phyloP scores from a whole-genome alignment of 1,284 basidiomycete genomes.

The Cryptococcus floricola region DNA sequence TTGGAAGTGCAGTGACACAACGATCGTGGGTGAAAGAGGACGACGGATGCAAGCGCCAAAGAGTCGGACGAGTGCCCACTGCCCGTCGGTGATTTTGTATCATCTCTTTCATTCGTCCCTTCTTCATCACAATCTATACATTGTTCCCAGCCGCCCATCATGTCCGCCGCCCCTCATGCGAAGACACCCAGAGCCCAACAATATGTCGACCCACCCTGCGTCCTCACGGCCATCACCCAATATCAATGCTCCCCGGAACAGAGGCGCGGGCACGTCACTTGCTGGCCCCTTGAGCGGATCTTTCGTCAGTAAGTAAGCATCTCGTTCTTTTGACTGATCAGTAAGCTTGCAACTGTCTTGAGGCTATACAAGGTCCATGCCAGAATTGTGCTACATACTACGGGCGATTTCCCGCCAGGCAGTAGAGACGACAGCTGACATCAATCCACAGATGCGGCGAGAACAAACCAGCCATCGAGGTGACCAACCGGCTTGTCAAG shows the following conservation, averaged over 20 bases:
- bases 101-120: background rate
- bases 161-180: background rate
- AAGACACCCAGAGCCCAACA: background rate
- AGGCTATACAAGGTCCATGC: too few species aligned
- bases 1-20: too few species aligned
- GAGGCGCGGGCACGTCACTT: constrained; percentile 29
- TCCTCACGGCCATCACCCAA: constrained; percentile 32
- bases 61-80: too few species aligned
- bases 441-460: constrained; percentile 23
- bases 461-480: constrained; percentile 32
- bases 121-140: background rate
- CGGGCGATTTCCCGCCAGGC: too few species aligned
- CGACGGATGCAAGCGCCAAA: background rate
- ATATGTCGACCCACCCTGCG: constrained; percentile 17
- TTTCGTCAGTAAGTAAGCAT: constrained; percentile 35
- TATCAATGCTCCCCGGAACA: constrained; percentile 33
- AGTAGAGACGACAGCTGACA: too few species aligned
- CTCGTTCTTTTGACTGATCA: background rate
- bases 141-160: background rate
- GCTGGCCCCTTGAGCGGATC: constrained; percentile 38
- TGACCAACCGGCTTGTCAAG: constrained; percentile 24
- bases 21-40: background rate
- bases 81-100: background rate
- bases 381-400: too few species aligned
- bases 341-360: too few species aligned